These are phyloP conservation scores for Fusarium sp. DNA, from an alignment of 2,329 filamentous ascomycete species.

Conservation along the genomic window DNA sequence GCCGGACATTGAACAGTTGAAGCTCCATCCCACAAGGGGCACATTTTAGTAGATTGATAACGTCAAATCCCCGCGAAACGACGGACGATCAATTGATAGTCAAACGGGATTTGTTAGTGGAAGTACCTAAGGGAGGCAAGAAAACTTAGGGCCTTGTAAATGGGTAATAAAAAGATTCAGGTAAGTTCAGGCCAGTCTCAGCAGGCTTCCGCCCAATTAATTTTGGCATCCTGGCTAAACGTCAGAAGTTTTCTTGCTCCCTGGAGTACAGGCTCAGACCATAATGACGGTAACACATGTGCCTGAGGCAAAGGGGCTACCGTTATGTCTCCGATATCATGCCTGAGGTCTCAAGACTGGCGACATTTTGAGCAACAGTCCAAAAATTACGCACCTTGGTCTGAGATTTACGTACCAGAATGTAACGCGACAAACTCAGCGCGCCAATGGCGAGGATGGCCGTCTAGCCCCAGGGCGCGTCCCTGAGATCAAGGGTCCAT, in stretches of 20 bases:
- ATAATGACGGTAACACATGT: constrained; percentile 28
- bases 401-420: constrained; percentile 37
- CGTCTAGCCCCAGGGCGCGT: constrained; percentile 11
- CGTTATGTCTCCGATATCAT: constrained; percentile 19
- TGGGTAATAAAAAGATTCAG: neutral
- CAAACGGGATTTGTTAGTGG: constrained; percentile 18
- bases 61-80: constrained; percentile 26
- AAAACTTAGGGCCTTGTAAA: neutral
- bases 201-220: neutral
- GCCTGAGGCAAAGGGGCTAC: constrained; percentile 47
- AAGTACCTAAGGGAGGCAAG: neutral
- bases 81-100: constrained; percentile 12
- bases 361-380: neutral
- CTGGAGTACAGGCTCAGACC: constrained; percentile 31
- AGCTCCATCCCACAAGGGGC: neutral
- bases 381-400: constrained; percentile 37
- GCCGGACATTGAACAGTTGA: neutral
- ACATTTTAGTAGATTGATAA: constrained; percentile 18
- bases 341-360: constrained; percentile 35
- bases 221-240: neutral
- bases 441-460: constrained; percentile 1
- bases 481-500: constrained; percentile 35
- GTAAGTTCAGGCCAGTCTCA: rapidly evolving
- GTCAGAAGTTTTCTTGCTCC: neutral
- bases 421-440: constrained; percentile 4